Conservation (phyloP, 192 early-diverging fungal genomes). For the Tieghemiomyces parasiticus region DNA sequence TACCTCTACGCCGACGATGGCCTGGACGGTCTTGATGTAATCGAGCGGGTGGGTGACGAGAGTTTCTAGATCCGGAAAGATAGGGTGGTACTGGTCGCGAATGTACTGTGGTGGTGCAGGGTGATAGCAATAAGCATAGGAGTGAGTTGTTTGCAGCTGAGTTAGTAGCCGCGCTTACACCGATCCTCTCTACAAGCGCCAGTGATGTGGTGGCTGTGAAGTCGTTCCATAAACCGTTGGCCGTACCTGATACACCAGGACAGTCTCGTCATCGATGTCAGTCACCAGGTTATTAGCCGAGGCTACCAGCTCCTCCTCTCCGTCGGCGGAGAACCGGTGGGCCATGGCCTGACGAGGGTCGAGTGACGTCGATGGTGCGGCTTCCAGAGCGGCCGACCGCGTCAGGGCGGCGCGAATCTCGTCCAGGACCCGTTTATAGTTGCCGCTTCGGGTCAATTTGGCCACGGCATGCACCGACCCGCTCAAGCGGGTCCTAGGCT, state of each 20-base stretch:
- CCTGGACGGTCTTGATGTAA: slow-evolving; percentile 72
- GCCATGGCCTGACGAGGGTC: slow-evolving; percentile 29
- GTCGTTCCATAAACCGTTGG: no score
- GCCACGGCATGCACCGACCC: not conserved
- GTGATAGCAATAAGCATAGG: no score
- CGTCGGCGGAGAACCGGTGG: slow-evolving; percentile 69
- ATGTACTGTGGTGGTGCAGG: no score
- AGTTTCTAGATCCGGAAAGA: slow-evolving; percentile 85
- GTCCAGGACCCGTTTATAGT: slow-evolving; percentile 16
- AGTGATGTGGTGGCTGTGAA: no score
- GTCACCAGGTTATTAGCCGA: slow-evolving; percentile 70
- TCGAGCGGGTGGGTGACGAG: slow-evolving; percentile 78
- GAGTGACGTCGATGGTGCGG: slow-evolving; percentile 23
- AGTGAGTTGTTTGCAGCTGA: no score
- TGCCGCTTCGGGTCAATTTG: not conserved
- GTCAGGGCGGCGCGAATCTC: slow-evolving; percentile 15
- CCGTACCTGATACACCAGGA: slow-evolving; percentile 80
- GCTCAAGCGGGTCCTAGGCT: slow-evolving; percentile 8
- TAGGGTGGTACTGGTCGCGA: slow-evolving; percentile 73
- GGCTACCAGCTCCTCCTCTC: slow-evolving; percentile 79
- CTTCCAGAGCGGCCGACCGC: slow-evolving; percentile 3
- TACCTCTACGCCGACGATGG: no score
- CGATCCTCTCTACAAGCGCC: no score
- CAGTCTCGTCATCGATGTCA: slow-evolving; percentile 79
- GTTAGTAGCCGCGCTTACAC: no score